Evolutionary conservation across 1,139 yeast species (phyloP).

Genomic region (Magnusiomyces sp.): DNA sequence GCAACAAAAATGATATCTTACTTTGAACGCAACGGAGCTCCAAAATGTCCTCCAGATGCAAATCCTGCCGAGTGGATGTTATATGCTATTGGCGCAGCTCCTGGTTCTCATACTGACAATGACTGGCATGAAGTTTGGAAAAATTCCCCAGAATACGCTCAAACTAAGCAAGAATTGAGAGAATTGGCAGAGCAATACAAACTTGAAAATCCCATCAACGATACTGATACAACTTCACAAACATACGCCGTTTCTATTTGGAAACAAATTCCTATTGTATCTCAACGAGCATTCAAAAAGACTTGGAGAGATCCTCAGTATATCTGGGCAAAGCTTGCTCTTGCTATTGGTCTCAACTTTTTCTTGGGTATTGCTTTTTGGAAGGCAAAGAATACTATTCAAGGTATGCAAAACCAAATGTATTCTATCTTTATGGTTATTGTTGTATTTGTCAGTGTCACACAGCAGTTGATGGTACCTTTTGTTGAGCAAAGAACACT

Average conservation of each 20-base stretch:
- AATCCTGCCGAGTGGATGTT: conserved; percentile 76
- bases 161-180: conserved; percentile 27
- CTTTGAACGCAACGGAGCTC: conserved; percentile 58
- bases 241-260: conserved; percentile 37
- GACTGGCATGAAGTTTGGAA: conserved; percentile 58
- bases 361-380: conserved; percentile 72
- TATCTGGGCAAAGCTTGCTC: conserved; percentile 55
- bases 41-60: conserved; percentile 51
- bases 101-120: conserved; percentile 53
- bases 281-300: conserved; percentile 47
- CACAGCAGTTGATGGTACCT: conserved; percentile 68
- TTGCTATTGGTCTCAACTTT: conserved; percentile 44
- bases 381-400: conserved; percentile 51
- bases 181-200: conserved; percentile 28
- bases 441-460: conserved; percentile 50
- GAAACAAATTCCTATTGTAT: conserved; percentile 46
- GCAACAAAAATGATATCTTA: conserved; percentile 50
- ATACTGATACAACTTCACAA: conserved; percentile 15
- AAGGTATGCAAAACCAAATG: conserved; percentile 39
- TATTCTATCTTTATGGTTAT: conserved; percentile 63
- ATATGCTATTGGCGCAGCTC: conserved; percentile 65
- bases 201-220: no score
- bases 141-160: conserved; percentile 43
- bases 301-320: conserved; percentile 72
- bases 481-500: conserved; percentile 66